Base-by-base conservation (phyloP, 257 asterid species). In the Solanum lignicaule region DNA sequence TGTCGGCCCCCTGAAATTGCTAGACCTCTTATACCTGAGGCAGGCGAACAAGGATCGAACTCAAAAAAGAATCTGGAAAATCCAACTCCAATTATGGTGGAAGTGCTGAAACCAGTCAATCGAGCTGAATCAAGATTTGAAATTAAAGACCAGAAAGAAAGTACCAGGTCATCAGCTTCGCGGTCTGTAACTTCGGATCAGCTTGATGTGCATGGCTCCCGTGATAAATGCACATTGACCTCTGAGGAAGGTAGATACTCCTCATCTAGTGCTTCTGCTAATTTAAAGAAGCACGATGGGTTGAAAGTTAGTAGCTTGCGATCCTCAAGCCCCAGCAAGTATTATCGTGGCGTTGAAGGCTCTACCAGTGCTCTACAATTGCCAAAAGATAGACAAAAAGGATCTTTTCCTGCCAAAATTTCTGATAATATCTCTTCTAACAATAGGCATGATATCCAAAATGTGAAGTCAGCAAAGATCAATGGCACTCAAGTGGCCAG, bases 371-470 rank as follows among this genome's bases (percentile, higher is more conserved):
- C 32, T 87, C 83, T 87, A 48, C 88, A 87, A 75, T 87, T 89
- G 58, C 36, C 86, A 88, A 89, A 92, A 89, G 52, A 90, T 31
- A 87, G 48, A 71, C 89, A 48, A 73, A 89, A 86, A 66, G 90
- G 88, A 66, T 86, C 90, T 88, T 82, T 75, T 84, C 58, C 89
- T 89, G 73, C 87, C 46, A 76, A 90, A 86, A 86, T 89, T 88
- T 89, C 90, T 87, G 89, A 83, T 82, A 88, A 89, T 87, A 52
- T 74, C 66, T 58, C 93, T 86, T 79, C 93, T 88, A 88, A 78
- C 87, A 32, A 36, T 52, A 92, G 90, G 83, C 88, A 87, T 85
- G 36, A 87, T 69, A 85, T 71, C 87, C 76, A 86, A 71, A 84
- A 87, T 89, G 88, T 52, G 83, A 90, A 87, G 85, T 84, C 92